phyloP scores from a whole-genome alignment of 306 rosid species.

The Lablab purpureus region DNA sequence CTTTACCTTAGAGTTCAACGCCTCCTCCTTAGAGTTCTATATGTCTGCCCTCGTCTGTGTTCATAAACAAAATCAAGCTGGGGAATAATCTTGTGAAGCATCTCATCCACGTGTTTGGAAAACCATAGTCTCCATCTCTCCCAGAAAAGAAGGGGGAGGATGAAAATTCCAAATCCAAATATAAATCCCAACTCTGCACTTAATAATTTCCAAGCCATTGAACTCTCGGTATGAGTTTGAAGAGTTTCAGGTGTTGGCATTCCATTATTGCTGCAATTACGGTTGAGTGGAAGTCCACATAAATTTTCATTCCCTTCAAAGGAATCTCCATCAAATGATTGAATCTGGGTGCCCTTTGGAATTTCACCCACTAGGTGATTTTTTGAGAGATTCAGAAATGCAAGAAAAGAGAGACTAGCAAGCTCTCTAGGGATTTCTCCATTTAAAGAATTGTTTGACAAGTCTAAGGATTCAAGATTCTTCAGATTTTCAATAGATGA shows the following conservation, averaged over 20 bases:
- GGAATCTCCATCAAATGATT: not conserved
- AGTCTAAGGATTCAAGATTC: too few species aligned
- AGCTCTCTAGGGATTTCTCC: too few species aligned
- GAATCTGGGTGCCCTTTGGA: not conserved
- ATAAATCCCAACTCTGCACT: slow-evolving; percentile 34
- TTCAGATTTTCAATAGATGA: too few species aligned
- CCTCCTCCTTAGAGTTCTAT: not conserved
- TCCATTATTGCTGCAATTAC: not conserved
- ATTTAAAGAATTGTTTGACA: too few species aligned
- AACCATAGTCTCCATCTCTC: slow-evolving; percentile 25
- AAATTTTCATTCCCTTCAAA: slow-evolving; percentile 13
- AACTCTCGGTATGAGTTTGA: not conserved
- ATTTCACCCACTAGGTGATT: slow-evolving; percentile 42
- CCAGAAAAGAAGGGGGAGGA: not conserved
- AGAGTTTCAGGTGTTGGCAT: not conserved
- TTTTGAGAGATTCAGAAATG: slow-evolving; percentile 41
- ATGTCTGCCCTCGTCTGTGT: not conserved
- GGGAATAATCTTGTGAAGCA: not conserved
- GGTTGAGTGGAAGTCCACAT: slow-evolving; percentile 47
- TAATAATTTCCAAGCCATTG: slow-evolving; percentile 42
- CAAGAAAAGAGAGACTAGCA: too few species aligned
- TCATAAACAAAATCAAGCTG: not conserved
- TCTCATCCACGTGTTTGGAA: slow-evolving; percentile 14
- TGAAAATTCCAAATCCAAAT: slow-evolving; percentile 20
- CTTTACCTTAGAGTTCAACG: not conserved